Evolutionary conservation across 208 protist genomes (phyloP).

Genomic region (Trypanosoma platydactyli): DNA sequence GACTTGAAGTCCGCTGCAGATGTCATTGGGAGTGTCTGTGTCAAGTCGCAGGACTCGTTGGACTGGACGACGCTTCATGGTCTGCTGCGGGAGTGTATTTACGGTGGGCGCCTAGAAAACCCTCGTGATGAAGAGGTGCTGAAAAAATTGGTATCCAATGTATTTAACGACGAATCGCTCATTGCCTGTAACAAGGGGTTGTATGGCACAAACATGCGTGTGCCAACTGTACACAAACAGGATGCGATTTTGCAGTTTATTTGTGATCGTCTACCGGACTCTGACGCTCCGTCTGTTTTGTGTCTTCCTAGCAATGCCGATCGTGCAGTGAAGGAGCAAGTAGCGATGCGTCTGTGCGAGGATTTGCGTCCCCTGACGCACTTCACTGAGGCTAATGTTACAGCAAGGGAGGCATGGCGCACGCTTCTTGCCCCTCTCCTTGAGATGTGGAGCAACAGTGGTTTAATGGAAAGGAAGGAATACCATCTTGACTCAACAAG

Average conservation of each 20-base stretch:
- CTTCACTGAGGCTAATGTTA: slow-evolving; percentile 11
- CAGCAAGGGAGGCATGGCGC: slow-evolving; percentile 82
- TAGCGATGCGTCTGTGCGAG: slow-evolving; percentile 48
- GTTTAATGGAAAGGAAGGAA: slow-evolving; percentile 16
- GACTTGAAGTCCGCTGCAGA: slow-evolving; percentile 94
- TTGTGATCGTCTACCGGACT: slow-evolving; percentile 58
- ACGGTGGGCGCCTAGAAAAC: slow-evolving; percentile 96
- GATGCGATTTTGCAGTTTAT: slow-evolving; percentile 57
- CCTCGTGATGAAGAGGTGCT: slow-evolving; percentile 88
- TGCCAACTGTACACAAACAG: slow-evolving; percentile 55
- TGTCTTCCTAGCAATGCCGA: slow-evolving; percentile 94
- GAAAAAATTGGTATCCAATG: slow-evolving; percentile 69
- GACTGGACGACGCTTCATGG: slow-evolving; percentile 93
- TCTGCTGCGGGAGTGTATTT: slow-evolving; percentile 93
- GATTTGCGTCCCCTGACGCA: slow-evolving; percentile 80
- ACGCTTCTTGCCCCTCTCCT: slow-evolving; percentile 80
- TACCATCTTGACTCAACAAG: slow-evolving; percentile 16
- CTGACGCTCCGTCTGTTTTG: slow-evolving; percentile 81
- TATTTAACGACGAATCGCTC: slow-evolving; percentile 70
- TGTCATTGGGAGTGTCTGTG: slow-evolving; percentile 50
- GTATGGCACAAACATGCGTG: slow-evolving; percentile 42
- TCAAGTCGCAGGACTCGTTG: slow-evolving; percentile 36
- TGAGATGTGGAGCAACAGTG: slow-evolving; percentile 78
- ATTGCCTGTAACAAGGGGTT: slow-evolving; percentile 36
- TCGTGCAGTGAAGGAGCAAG: slow-evolving; percentile 83